Base-by-base conservation (phyloP, 345 rosid genomes). In the Linum lewisii region DNA sequence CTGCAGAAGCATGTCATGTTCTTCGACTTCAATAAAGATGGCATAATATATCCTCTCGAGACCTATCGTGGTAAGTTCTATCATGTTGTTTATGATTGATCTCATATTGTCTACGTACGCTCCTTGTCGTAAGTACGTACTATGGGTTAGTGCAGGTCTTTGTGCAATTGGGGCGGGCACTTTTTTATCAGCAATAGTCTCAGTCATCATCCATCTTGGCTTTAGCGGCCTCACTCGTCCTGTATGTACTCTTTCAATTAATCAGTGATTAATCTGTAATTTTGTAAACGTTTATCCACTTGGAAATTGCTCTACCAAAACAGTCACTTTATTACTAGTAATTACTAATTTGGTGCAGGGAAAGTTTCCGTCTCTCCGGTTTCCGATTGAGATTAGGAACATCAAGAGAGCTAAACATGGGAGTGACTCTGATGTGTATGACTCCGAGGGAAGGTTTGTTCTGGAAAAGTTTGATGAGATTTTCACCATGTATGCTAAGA, bases 391-490 rank as follows among this genome's bases (percentile, higher is more conserved):
- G 78, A 47, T 91, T 42, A 69, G 73, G 72, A 88, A 91, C 76
- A 86, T 91, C 42, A 74, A 74, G 0, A 76, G 45, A 66, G 81
- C 73, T 50, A 91, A 88, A 69, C 98, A 91, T 49, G 85, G 90
- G 1, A 91, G 98, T 38, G 98, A 88, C 54, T 74, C 96, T 4
- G 98, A 84, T 15, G 92, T 80, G 34, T 91, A 88, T 59, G 95
- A 88, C 62, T 60, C 72, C 1, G 73, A 91, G 70, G 98, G 98
- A 78, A 77, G 98, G 96, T 54, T 54, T 15, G 57, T 54, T 5
- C 25, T 5, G 1, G 57, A 21, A 22, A 54, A 54, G 29, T 54
- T 54, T 10, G 57, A 54, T 22, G 57, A 54, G 26, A 54, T 54
- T 19, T 54, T 54, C 5, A 15, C 5, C 15, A 54, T 8, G 26